Percentiles rank a stretch among this genome's conserved stretches.
Evolutionary conservation across 2,329 filamentous ascomycete genomes (phyloP).

Genomic region (Hypoxylon sp.): DNA sequence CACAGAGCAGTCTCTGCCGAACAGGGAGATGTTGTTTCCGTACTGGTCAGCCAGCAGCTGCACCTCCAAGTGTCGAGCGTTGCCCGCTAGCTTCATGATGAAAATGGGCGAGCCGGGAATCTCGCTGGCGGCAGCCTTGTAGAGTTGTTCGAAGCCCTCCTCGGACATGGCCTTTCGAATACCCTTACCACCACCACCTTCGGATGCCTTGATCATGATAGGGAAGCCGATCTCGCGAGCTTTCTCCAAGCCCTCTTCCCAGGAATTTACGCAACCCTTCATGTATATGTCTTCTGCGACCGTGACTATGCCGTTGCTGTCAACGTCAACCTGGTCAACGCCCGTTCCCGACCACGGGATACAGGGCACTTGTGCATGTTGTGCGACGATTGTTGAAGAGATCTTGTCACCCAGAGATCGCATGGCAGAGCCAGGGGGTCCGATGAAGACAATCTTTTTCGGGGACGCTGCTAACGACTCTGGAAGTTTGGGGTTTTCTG

Average conservation of each 20-base stretch:
- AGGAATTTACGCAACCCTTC: conserved; percentile 89
- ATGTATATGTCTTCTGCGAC: conserved; percentile 86
- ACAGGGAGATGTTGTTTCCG: conserved; percentile 99
- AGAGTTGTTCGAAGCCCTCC: conserved; percentile 84
- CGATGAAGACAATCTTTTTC: conserved; percentile 99
- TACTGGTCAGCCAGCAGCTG: conserved; percentile 98
- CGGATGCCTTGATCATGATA: conserved; percentile 99
- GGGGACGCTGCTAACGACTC: conserved; percentile 95
- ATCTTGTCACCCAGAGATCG: conserved; percentile 99
- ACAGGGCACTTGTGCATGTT: conserved; percentile 94
- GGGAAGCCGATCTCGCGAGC: conserved; percentile 95
- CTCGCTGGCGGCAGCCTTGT: conserved; percentile 95
- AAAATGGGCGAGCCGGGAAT: conserved; percentile 99
- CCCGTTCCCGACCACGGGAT: conserved; percentile 99
- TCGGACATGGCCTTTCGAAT: conserved; percentile 93
- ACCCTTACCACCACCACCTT: conserved; percentile 98
- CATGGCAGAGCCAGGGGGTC: conserved; percentile 97
- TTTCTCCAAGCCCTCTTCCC: conserved; percentile 86
- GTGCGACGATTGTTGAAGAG: conserved; percentile 97
- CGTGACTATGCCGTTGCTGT: conserved; percentile 87
- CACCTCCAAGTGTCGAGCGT: conserved; percentile 95
- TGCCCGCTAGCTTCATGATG: conserved; percentile 99
- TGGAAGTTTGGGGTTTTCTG: conserved; percentile 96
- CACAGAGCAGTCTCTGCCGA: conserved; percentile 98
- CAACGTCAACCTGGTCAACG: conserved; percentile 81